Evolutionary conservation across 257 asterid species (phyloP).

Genomic region (Lavandula angustifolia): DNA sequence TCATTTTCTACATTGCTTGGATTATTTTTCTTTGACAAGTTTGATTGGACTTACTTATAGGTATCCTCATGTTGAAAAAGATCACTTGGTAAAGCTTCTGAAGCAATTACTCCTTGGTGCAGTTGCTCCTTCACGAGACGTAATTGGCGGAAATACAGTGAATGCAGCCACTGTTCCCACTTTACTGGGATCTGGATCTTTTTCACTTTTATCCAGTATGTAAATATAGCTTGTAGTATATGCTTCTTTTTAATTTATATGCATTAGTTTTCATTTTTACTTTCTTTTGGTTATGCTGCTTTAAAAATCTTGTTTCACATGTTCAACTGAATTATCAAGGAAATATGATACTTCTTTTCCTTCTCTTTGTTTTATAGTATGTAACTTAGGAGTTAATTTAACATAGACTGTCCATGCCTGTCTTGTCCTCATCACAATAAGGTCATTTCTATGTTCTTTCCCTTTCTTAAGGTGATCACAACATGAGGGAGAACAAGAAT

Average conservation of each 20-base stretch:
- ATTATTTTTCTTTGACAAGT: constrained; percentile 29
- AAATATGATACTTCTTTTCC: constrained; percentile 3
- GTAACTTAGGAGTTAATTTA: constrained; percentile 26
- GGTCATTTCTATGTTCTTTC: constrained; percentile 36
- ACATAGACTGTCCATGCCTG: constrained; percentile 11
- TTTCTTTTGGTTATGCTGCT: constrained; percentile 21
- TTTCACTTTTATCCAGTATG: constrained; percentile 80
- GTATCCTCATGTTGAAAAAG: constrained; percentile 81
- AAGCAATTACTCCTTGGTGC: constrained; percentile 71
- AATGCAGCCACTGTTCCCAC: constrained; percentile 94
- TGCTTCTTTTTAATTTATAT: constrained; percentile 15
- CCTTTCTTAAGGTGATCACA: constrained; percentile 62
- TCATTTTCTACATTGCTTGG: constrained; percentile 24
- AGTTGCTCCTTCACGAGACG: constrained; percentile 52
- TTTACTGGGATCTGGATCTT: constrained; percentile 81
- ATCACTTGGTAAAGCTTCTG: constrained; percentile 94
- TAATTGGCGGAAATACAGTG: constrained; percentile 48
- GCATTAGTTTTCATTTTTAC: background rate
- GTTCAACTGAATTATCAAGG: constrained; percentile 26
- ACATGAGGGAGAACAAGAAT: constrained; percentile 44
- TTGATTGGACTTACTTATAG: constrained; percentile 39
- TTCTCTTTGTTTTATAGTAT: constrained; percentile 7
- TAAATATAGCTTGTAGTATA: constrained; percentile 31
- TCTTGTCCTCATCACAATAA: constrained; percentile 27
- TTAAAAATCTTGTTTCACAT: constrained; percentile 1